These are phyloP conservation scores for Letharia lupina DNA, from an alignment of 495 filamentous ascomycete species.

Conservation along the genomic window DNA sequence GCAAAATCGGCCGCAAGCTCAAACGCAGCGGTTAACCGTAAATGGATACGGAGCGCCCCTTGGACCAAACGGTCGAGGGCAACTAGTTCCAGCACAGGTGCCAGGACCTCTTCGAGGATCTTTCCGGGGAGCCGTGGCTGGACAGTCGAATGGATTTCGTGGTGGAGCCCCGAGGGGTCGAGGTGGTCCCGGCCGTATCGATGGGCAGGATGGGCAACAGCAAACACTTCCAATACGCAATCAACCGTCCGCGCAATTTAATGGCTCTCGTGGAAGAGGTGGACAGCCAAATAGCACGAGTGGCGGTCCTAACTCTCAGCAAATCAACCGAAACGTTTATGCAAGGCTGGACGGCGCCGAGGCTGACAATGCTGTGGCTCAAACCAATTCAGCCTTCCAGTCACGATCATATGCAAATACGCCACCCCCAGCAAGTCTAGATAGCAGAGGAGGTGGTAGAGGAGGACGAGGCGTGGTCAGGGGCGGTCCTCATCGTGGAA, in stretches of 20 bases:
- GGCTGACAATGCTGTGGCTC: constrained; percentile 40
- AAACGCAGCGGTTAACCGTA: constrained; percentile 48
- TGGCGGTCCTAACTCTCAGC: constrained; percentile 27
- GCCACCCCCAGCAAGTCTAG: constrained; percentile 66
- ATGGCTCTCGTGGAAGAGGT: constrained; percentile 23
- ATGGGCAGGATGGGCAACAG: constrained; percentile 23
- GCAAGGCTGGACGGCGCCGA: constrained; percentile 43
- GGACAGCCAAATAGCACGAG: constrained; percentile 32
- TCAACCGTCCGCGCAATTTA: constrained; percentile 27
- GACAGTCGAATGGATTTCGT: constrained; percentile 29
- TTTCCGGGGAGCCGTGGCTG: constrained; percentile 59
- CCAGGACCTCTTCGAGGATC: constrained; percentile 63
- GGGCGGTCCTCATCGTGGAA: constrained; percentile 30
- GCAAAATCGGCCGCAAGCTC: constrained; percentile 44
- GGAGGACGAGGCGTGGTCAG: constrained; percentile 40
- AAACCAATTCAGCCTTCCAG: constrained; percentile 46
- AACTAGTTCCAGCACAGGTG: constrained; percentile 56
- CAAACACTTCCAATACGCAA: constrained; percentile 26
- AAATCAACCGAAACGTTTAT: constrained; percentile 42
- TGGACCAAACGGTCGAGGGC: constrained; percentile 47
- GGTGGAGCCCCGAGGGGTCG: constrained; percentile 36
- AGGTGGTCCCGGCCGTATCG: constrained; percentile 37
- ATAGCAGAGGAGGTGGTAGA: constrained; percentile 48
- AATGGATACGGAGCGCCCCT: constrained; percentile 51
- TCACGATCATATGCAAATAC: constrained; percentile 61